A percentile compares a stretch with the other conserved stretches of the same genome.
Conservation (phyloP, 495 filamentous ascomycete species). For the Penicillium tannophilum region DNA sequence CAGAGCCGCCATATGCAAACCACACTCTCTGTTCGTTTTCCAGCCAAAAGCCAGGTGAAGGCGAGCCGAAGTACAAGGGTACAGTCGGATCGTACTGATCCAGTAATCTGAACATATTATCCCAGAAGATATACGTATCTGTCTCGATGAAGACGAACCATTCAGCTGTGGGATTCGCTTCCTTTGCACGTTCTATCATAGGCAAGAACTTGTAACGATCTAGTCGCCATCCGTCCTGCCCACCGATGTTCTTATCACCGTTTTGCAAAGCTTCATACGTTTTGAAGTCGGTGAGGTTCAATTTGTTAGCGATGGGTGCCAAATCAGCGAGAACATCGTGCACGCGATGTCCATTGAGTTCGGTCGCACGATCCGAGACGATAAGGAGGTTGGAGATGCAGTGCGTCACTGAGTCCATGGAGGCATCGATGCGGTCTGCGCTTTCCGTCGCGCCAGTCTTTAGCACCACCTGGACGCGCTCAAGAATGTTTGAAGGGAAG, state of each 20-base stretch:
- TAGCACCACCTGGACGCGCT: slow-evolving; percentile 39
- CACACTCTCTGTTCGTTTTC: slow-evolving; percentile 36
- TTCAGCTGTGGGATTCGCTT: slow-evolving; percentile 50
- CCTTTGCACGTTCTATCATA: slow-evolving; percentile 59
- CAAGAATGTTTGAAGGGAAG: slow-evolving; percentile 37
- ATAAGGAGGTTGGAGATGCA: slow-evolving; percentile 47
- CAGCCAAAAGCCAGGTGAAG: slow-evolving; percentile 37
- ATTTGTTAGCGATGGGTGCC: slow-evolving; percentile 28
- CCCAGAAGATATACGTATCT: slow-evolving; percentile 66
- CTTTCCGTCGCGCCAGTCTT: slow-evolving; percentile 42
- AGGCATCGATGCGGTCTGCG: slow-evolving; percentile 32
- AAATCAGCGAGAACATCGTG: slow-evolving; percentile 45
- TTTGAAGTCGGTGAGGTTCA: slow-evolving; percentile 36
- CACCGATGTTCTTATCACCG: slow-evolving; percentile 13
- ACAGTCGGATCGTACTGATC: slow-evolving; percentile 48
- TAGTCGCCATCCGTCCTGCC: slow-evolving; percentile 51
- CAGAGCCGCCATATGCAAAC: slow-evolving; percentile 58
- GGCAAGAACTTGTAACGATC: slow-evolving; percentile 69
- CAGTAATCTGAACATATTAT: slow-evolving; percentile 59
- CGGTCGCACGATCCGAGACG: slow-evolving; percentile 43
- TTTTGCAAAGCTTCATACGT: slow-evolving; percentile 33
- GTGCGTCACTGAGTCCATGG: slow-evolving; percentile 36
- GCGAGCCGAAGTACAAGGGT: slow-evolving; percentile 56
- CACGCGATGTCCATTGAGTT: slow-evolving; percentile 35
- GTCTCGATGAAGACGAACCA: slow-evolving; percentile 68